These are phyloP conservation scores for Psilocybe cubensis DNA, from an alignment of 768 basidiomycete genomes.

Conservation along the genomic window DNA sequence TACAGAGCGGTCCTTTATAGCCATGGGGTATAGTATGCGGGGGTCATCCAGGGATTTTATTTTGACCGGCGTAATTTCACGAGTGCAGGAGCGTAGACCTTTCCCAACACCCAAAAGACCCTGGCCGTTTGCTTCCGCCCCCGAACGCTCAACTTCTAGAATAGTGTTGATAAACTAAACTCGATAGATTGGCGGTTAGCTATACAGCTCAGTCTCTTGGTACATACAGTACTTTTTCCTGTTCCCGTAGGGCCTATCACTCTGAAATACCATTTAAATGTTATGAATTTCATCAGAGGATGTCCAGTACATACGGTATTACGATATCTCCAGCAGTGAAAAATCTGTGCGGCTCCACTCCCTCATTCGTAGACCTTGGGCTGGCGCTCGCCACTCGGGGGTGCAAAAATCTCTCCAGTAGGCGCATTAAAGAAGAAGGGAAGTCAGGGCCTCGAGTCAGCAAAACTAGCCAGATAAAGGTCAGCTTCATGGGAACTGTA, in stretches of 20 bases:
- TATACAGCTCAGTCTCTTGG: neutral
- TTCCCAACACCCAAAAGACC: neutral
- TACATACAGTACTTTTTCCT: conserved; percentile 13
- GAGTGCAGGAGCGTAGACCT: conserved; percentile 4
- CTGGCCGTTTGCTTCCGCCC: neutral
- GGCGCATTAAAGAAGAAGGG: no score
- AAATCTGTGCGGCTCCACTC: no score
- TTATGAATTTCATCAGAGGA: no score
- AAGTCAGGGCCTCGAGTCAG: no score
- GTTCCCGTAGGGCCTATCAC: neutral
- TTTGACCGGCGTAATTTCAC: neutral
- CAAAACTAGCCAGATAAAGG: no score
- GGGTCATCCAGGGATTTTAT: no score
- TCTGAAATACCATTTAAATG: no score
- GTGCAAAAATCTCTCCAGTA: no score
- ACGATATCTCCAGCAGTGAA: no score
- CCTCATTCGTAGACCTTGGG: no score
- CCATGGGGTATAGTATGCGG: neutral
- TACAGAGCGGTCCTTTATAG: neutral
- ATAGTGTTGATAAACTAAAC: conserved; percentile 15
- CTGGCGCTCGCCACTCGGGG: no score
- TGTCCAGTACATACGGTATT: neutral
- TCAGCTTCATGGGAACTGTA: no score
- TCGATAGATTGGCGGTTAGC: neutral
- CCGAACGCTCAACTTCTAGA: neutral